Base-by-base conservation (phyloP, 768 basidiomycete species). In the Mycena polygramma region DNA sequence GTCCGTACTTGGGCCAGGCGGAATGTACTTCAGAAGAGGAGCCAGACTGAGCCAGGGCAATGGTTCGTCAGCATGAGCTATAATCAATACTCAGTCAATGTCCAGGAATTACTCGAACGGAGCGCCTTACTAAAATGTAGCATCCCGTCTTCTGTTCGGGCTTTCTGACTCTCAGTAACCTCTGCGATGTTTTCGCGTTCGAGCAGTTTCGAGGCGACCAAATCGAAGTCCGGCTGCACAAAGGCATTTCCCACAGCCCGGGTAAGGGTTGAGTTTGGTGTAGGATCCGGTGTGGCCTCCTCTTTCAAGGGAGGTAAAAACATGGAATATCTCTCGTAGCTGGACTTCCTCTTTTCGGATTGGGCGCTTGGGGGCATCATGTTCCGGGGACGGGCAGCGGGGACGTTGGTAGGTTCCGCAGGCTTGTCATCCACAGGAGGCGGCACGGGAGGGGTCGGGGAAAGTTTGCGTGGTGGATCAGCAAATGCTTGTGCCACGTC, bases 401-500 rank as follows among this genome's bases (percentile, higher is more conserved):
- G 57, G 2, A 36, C 57, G 66, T 51, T 22, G 53, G 71, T 43
- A 51, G 49, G 57, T 10, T 74, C 46, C 43, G 64, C 24, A 61
- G 69, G 61, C 67, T 55, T 63, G 41, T 75, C 74, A 9, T 75
- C 69, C 10, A 49, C 39, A 35, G 68, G 43, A 59, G 62, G 41
- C 41, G 61, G 46, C 15, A 19, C 22, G 39, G 67, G 46, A 60
- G 39, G 54, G 14, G 9, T 63, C 2, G 63, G 48, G 48, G 57
- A 58, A 63, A 53, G 53, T 30, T 48, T 53, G n/a, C 57, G 66
- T 8, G 76, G 75, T 7, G 77, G 80, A 66, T 86, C 83, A 41
- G 77, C 83, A 63, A 93, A 77, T 11, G 87, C 86, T 76, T 90
- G 91, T 4, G 92, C 92, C 14, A 94, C 88, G 49, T 94, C 92